phyloP scores from a whole-genome alignment of 768 basidiomycete species.

The Cystobasidium ongulense region DNA sequence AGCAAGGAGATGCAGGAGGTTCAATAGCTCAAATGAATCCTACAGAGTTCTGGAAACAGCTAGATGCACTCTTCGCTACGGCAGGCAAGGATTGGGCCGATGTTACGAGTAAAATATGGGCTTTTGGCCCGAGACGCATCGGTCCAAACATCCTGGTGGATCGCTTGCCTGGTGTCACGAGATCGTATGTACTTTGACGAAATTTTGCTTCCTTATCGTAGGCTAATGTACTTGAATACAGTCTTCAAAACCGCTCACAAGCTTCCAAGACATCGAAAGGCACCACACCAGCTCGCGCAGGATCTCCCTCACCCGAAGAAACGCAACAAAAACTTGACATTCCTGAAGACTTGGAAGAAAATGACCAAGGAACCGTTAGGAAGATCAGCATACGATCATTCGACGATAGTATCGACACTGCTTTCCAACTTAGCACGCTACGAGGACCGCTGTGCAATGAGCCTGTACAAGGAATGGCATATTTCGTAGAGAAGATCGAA shows the following conservation, averaged over 20 bases:
- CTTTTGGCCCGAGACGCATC: slow-evolving; percentile 78
- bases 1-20: slow-evolving; percentile 47
- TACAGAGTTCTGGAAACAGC: slow-evolving; percentile 70
- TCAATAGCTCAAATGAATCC: slow-evolving; percentile 56
- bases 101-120: slow-evolving; percentile 67
- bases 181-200: slow-evolving; percentile 32
- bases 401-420: slow-evolving; percentile 75
- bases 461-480: slow-evolving; percentile 85
- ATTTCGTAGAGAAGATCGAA: slow-evolving; percentile 70
- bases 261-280: neutral
- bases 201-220: no score
- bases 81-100: slow-evolving; percentile 72
- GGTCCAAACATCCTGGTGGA: slow-evolving; percentile 85
- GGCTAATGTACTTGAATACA: neutral
- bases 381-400: slow-evolving; percentile 52
- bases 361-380: slow-evolving; percentile 7
- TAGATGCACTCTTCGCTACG: slow-evolving; percentile 58
- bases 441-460: slow-evolving; percentile 93
- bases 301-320: slow-evolving; percentile 26
- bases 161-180: neutral
- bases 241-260: slow-evolving; percentile 34
- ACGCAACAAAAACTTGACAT: neutral
- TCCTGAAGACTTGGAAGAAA: neutral
- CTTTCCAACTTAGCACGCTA: slow-evolving; percentile 88
- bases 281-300: slow-evolving; percentile 6